Base-by-base conservation (phyloP, 257 asterid genomes). In the Nicotiana otophora region DNA sequence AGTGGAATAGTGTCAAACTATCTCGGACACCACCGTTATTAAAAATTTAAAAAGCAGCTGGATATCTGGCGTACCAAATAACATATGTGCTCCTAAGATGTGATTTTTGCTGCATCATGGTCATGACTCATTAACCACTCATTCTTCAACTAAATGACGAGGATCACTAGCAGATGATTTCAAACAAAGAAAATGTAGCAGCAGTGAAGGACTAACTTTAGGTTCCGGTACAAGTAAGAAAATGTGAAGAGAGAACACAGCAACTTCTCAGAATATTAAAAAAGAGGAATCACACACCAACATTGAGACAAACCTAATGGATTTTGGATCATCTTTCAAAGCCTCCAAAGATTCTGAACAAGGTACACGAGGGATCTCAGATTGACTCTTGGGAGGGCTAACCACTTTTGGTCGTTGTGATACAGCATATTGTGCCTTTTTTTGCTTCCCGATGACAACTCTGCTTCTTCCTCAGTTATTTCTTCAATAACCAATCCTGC, bases 401-500 rank as follows among this genome's bases (percentile, higher is more conserved):
- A 81, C 82, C 81, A 83, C 79, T 81, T 86, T 91, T 48, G 68
- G 88, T 42, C 87, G 89, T 67, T 85, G 89, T 74, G 91, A 58
- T 0, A 36, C 74, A 70, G 85, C 82, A 33, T 81, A 31, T 65
- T 84, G 77, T 58, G 81, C 84, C n/a, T 83, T 77, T 82, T 92
- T 53, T 26, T 36, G 81, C 84, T 84, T 67, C 83, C 87, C 77
- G 92, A 89, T 67, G 94, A 88, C 53, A 79, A 89, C 31, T 88
- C 68, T 65, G 85, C 66, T 66, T 88, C 90, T 81, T 94, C 99
- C 23, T 90, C 97, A 72, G 89, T 91, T 87, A 96, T 94, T 82
- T 94, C 99, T 91, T 94, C 97, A 87, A 96, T 94, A 82, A 91
- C 86, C 85, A 93, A 69, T 26, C 98, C 98, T 74, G 83, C 64